phyloP scores from a whole-genome alignment of 805 yeast species.

The Cyberlindnera bimundalis region DNA sequence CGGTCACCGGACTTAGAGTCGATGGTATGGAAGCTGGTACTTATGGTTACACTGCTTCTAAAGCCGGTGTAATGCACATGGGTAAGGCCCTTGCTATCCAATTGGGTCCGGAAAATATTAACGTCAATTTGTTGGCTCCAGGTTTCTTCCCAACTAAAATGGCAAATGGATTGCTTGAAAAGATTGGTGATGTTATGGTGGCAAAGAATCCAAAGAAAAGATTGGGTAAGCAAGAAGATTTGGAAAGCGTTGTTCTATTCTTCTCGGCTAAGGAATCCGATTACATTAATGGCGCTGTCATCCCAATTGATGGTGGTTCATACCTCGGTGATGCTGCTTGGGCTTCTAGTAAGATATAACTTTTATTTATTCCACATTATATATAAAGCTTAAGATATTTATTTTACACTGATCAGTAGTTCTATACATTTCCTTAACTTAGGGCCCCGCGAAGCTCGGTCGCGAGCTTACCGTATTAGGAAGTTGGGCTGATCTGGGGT shows the following conservation, averaged over 20 bases:
- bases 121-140: slow-evolving; percentile 69
- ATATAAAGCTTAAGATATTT: too few relatives aligned
- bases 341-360: slow-evolving; percentile 8
- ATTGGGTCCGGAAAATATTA: slow-evolving; percentile 63
- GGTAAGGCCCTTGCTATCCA: slow-evolving; percentile 61
- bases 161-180: slow-evolving; percentile 60
- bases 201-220: slow-evolving; percentile 58
- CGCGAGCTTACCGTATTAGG: too few relatives aligned
- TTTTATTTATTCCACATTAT: too few relatives aligned
- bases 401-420: too few relatives aligned
- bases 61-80: slow-evolving; percentile 70
- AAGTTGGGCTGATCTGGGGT: too few relatives aligned
- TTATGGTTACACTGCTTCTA: slow-evolving; percentile 70
- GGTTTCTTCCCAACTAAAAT: slow-evolving; percentile 76
- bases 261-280: slow-evolving; percentile 53
- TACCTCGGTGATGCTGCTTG: slow-evolving; percentile 35
- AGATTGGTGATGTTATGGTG: slow-evolving; percentile 41
- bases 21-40: slow-evolving; percentile 37
- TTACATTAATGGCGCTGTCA: slow-evolving; percentile 62
- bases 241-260: slow-evolving; percentile 52
- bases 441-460: too few relatives aligned
- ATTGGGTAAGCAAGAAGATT: slow-evolving; percentile 58
- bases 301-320: slow-evolving; percentile 72
- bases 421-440: too few relatives aligned
- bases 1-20: slow-evolving; percentile 52